Percentiles rank a stretch among this genome's conserved stretches.
Conservation (phyloP, 768 basidiomycete genomes). For the Phylloporus rhodoxanthus region DNA sequence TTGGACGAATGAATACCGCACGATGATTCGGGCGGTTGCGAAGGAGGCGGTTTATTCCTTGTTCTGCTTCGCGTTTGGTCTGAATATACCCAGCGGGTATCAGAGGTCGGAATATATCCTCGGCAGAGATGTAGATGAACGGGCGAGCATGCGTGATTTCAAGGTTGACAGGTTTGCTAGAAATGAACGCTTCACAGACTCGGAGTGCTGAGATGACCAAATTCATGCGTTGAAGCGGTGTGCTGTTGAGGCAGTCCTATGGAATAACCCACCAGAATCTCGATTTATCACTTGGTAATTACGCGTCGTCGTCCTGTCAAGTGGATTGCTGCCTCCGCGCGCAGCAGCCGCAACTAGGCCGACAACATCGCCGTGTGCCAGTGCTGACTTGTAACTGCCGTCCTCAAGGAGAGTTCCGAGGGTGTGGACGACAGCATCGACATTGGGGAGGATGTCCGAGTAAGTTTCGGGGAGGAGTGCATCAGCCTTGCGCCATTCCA, state of each 20-base stretch:
- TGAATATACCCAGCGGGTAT: constrained; percentile 83
- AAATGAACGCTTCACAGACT: constrained; percentile 72
- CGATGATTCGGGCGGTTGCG: constrained; percentile 42
- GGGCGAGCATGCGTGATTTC: constrained; percentile 37
- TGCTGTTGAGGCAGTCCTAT: constrained; percentile 2
- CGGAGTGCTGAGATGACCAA: constrained; percentile 47
- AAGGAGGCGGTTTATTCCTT: constrained; percentile 53
- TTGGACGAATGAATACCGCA: constrained; percentile 82
- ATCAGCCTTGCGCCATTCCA: constrained; percentile 82
- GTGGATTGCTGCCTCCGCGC: constrained; percentile 49
- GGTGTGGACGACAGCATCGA: constrained; percentile 85
- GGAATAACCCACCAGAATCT: constrained; percentile 66
- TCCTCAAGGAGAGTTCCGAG: constrained; percentile 86
- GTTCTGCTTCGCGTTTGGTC: constrained; percentile 91
- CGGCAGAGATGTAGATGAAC: constrained; percentile 96
- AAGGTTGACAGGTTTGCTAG: constrained; percentile 34
- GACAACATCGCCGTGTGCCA: constrained; percentile 54
- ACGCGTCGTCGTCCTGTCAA: constrained; percentile 41
- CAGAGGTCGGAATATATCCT: constrained; percentile 76
- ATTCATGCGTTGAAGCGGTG: constrained; percentile 7
- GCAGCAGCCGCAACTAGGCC: constrained; percentile 46
- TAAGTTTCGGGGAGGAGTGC: constrained; percentile 77
- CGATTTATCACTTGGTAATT: constrained; percentile 82
- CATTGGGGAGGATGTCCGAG: constrained; percentile 55
- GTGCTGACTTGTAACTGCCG: constrained; percentile 68